Conservation (phyloP, 2,329 filamentous ascomycete species). For the Claviceps fusiformis region DNA sequence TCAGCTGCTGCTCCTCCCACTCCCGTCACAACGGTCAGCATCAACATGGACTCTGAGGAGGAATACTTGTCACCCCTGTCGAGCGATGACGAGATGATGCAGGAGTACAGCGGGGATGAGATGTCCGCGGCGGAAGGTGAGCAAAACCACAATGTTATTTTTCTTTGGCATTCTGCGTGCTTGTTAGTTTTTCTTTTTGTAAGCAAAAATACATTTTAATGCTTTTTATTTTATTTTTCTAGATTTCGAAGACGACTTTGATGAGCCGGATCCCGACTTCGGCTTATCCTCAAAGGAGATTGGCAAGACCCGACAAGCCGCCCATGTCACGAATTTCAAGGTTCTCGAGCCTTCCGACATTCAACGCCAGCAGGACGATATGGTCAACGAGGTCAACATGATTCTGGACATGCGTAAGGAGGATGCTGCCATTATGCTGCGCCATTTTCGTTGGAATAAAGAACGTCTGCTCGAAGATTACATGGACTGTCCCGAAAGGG, state of each 20-base stretch:
- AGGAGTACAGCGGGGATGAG: constrained; percentile 67
- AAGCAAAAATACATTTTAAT: neutral
- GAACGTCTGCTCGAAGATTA: constrained; percentile 90
- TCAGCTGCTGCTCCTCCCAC: constrained; percentile 42
- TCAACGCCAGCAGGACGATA: constrained; percentile 67
- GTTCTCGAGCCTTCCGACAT: constrained; percentile 73
- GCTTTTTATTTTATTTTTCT: neutral
- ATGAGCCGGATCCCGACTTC: constrained; percentile 42
- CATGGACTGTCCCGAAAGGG: constrained; percentile 73
- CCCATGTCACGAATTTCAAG: constrained; percentile 75
- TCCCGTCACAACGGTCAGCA: constrained; percentile 38
- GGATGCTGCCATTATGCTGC: constrained; percentile 77
- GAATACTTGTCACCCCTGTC: constrained; percentile 80
- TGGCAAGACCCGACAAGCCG: constrained; percentile 54
- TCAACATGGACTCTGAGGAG: constrained; percentile 86
- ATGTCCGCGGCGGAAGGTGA: constrained; percentile 39
- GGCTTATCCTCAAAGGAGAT: constrained; percentile 45
- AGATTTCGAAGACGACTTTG: constrained; percentile 47
- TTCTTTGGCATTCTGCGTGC: no score
- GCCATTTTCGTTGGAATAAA: constrained; percentile 90
- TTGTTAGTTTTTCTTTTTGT: no score
- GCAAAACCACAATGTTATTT: no score
- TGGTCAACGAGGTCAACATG: constrained; percentile 81
- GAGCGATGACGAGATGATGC: constrained; percentile 57
- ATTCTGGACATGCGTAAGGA: constrained; percentile 83